Base-by-base conservation (phyloP, 805 yeast genomes). In the Wickerhamomyces ciferrii region DNA sequence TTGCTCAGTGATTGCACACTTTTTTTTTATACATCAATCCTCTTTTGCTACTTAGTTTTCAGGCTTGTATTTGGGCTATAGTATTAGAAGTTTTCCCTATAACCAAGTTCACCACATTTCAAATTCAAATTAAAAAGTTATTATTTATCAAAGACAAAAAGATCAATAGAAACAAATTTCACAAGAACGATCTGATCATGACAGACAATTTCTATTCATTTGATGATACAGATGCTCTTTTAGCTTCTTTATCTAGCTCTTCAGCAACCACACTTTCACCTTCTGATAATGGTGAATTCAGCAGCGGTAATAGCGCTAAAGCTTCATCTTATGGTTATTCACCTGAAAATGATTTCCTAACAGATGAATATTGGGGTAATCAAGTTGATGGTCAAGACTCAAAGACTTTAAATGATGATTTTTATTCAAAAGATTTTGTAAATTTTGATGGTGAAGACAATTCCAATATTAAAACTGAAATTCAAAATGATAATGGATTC, bases 221-320 rank as follows among this genome's bases (percentile, higher is more conserved):
- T 44, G 60, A 55, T 29, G 62, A 54, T 29, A 57, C 63, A 11
- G 62, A 58, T 27, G 61, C 63, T n/a, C 48, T 60, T 3, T 39
- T 60, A 21, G 62, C 58, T 11, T 54, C 62, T 0, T 45, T 60
- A 13, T 54, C 60, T 6, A 44, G 19, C 36, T 52, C 62, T 1
- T 53, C 61, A 1, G 46, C 44, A 2, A 59, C 53, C 5, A 51
- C 59, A 2, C 18, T 59, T 2, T 58, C 63, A 1, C 61, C 61
- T 2, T 49, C 53, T 3, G 60, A 58, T 7, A 21, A 52, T 21
- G 53, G 48, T 3, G 46, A 45, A 45, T 43, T 49, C 14, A 44
- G 43, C 24, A 17, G 24, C 24, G 18, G 24, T 14, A 45, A 54
- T 17, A 53, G 54, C 21, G 46, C 55, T 13, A 56, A 55, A 37